Conservation (phyloP, 75 land plant genomes). For the Chamaecyparis obtusa region DNA sequence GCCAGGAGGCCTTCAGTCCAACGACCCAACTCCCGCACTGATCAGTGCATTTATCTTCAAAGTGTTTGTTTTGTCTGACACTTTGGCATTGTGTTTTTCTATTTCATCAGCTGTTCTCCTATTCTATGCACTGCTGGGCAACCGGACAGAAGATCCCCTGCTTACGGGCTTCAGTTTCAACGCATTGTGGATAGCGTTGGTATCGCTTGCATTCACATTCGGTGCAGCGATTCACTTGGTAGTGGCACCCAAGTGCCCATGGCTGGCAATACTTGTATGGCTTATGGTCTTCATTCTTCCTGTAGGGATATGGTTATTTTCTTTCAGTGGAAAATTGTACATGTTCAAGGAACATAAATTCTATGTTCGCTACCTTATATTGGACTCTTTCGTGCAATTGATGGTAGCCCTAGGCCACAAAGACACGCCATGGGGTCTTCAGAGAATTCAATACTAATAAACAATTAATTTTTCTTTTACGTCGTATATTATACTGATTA, state of each 20-base stretch:
- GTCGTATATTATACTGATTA: no score
- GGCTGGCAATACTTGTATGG: neutral
- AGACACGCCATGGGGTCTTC: no score
- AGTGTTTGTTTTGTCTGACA: neutral
- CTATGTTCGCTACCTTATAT: no score
- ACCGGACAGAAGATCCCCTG: neutral
- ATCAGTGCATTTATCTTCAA: neutral
- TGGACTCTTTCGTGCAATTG: no score
- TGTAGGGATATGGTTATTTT: neutral
- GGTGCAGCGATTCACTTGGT: neutral
- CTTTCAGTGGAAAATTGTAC: neutral
- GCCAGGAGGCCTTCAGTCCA: neutral
- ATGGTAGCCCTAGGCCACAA: no score
- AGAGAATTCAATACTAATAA: no score
- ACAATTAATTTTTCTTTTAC: no score
- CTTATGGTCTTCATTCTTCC: neutral
- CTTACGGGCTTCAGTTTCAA: neutral
- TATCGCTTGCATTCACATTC: neutral
- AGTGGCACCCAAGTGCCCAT: neutral
- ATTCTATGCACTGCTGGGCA: neutral
- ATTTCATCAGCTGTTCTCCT: neutral
- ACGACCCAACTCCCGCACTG: neutral
- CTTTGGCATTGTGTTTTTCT: neutral
- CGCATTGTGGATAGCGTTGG: neutral
- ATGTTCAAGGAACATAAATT: neutral